phyloP scores from a whole-genome alignment of 1,284 basidiomycete genomes.

The Melampsora medusae region DNA sequence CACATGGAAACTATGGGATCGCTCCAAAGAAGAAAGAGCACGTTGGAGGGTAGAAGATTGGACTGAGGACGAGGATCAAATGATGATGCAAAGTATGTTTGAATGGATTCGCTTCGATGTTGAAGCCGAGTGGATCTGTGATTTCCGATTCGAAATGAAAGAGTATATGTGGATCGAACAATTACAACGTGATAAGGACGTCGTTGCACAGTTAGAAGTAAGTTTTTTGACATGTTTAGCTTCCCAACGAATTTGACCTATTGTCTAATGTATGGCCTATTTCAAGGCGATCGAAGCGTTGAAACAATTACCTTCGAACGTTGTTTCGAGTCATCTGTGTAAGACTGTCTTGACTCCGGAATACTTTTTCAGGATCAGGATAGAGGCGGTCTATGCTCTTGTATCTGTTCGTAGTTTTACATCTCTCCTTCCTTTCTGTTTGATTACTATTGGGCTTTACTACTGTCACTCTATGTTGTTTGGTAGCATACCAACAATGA shows the following conservation, averaged over 20 bases:
- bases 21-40: conserved; percentile 76
- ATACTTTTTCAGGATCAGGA: conserved; percentile 95
- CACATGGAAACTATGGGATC: conserved; percentile 94
- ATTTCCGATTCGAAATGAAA: conserved; percentile 86
- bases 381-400: conserved; percentile 85
- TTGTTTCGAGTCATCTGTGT: conserved; percentile 85
- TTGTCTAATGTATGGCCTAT: background rate
- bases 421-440: conserved; percentile 21
- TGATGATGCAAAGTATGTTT: conserved; percentile 90
- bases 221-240: conserved; percentile 48
- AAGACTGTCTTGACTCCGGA: conserved; percentile 91
- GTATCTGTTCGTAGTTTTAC: conserved; percentile 65
- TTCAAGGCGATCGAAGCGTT: conserved; percentile 78
- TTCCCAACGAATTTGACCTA: background rate
- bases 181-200: conserved; percentile 90
- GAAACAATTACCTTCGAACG: conserved; percentile 74
- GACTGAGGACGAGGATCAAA: conserved; percentile 92
- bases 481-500: no score
- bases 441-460: conserved; percentile 49
- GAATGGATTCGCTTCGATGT: conserved; percentile 99
- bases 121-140: conserved; percentile 97
- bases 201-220: conserved; percentile 95
- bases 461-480: background rate
- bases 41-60: conserved; percentile 96
- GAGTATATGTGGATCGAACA: conserved; percentile 99